Evolutionary conservation across 805 yeast genomes (phyloP).

Genomic region (Candida morakotiae): DNA sequence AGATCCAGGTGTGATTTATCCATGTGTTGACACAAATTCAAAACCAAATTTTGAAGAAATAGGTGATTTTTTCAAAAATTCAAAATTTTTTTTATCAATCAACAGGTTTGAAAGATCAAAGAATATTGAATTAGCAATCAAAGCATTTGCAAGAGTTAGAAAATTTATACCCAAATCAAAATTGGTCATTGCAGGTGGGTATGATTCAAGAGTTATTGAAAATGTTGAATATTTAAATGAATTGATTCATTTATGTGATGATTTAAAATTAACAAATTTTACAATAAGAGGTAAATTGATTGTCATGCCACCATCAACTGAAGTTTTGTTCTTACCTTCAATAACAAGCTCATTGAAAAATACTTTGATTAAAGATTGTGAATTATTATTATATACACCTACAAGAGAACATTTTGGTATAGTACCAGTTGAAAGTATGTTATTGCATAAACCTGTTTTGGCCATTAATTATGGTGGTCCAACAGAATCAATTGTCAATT

Average conservation of each 20-base stretch:
- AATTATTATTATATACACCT: slow-evolving; percentile 81
- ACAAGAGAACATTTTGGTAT: slow-evolving; percentile 93
- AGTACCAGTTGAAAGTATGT: slow-evolving; percentile 95
- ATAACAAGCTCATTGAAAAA: slow-evolving; percentile 62
- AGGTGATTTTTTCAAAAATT: slow-evolving; percentile 27
- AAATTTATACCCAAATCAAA: slow-evolving; percentile 29
- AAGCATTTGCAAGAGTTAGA: slow-evolving; percentile 52
- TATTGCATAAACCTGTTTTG: slow-evolving; percentile 73
- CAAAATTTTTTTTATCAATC: slow-evolving; percentile 59
- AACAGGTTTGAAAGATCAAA: slow-evolving; percentile 90
- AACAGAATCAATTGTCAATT: slow-evolving; percentile 60
- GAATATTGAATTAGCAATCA: slow-evolving; percentile 72
- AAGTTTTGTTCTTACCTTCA: slow-evolving; percentile 77
- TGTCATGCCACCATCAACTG: slow-evolving; percentile 30
- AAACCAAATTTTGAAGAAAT: slow-evolving; percentile 30
- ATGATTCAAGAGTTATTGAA: slow-evolving; percentile 70
- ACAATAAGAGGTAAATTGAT: slow-evolving; percentile 42
- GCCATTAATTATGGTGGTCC: slow-evolving; percentile 95
- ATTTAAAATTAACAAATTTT: slow-evolving; percentile 39
- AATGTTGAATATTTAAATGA: slow-evolving; percentile 70
- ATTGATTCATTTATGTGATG: slow-evolving; percentile 46
- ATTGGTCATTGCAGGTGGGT: slow-evolving; percentile 87
- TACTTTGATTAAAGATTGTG: slow-evolving; percentile 53
- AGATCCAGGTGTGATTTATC: slow-evolving; percentile 61
- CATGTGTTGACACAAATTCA: slow-evolving; percentile 60